Base-by-base conservation (phyloP, 2,329 filamentous ascomycete species). In the Helminthosporium solani region DNA sequence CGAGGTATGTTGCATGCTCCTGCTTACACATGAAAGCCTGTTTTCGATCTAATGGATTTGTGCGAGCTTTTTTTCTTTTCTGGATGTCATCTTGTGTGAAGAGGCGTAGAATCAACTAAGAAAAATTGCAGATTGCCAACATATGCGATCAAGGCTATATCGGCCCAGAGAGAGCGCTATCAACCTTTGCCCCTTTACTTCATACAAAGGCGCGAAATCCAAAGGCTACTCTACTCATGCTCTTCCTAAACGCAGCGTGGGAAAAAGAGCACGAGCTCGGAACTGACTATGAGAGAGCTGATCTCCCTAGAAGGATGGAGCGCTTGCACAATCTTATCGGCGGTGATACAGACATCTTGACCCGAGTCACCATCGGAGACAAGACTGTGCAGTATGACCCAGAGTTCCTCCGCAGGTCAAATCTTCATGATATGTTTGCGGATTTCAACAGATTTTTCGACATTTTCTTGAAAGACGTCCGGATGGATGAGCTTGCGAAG, bases 171-270 rank as follows among this genome's bases (percentile, higher is more conserved):
- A 23, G 12, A 0, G 64, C 57, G 0, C 44, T 75, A 1, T 1
- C 6, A 0, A 28, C 45, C 8, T 63, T 75, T 28, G 57, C 49
- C 3, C 65, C 61, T 0, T 42, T 74, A 2, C 66, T 77, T 0
- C 61, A 72, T 40, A 16, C 47, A 0, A 61, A 49, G 7, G 1
- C 2, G 1, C 34, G 63, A 6, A 76, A 75, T 45, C 63, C 67
- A 0, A 58, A 72, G 21, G 73, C 74, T 1, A 72, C 71, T 0
- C 56, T 76, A 1, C 46, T 77, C n/a, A 66, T 68, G 8, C 61
- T 74, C 1, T 76, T 74, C 60, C 52, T 72, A 39, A 73, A 73
- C 46, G 71, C 68, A 1, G 51, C 70, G 16, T 9, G 36, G 2
- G 52, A 57, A 16, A 16, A 35, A 36, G 19, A 46, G 30, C 33